Evolutionary conservation across 768 basidiomycete genomes (phyloP).

Genomic region (Steccherinum ochraceum): DNA sequence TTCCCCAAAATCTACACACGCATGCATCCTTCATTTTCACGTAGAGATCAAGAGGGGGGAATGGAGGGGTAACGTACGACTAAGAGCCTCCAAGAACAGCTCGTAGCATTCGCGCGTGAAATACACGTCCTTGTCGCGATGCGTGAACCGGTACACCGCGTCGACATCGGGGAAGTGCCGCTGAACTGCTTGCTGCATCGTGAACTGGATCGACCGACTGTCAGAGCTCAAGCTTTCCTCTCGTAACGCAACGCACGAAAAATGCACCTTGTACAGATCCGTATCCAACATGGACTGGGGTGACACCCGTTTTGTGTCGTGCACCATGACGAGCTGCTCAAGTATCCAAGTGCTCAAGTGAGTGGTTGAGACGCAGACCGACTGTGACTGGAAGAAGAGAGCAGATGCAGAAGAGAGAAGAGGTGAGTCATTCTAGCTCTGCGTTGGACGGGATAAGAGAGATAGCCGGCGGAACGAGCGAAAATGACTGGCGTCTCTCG

Average conservation of each 20-base stretch:
- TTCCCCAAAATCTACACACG: slow-evolving; percentile 57
- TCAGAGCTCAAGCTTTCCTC: background rate
- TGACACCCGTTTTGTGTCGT: slow-evolving; percentile 5
- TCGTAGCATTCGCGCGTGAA: slow-evolving; percentile 68
- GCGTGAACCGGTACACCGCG: slow-evolving; percentile 77
- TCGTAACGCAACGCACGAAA: background rate
- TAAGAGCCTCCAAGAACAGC: slow-evolving; percentile 46
- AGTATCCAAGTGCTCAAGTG: background rate
- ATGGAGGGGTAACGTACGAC: slow-evolving; percentile 35
- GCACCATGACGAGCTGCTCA: background rate
- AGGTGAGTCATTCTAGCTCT: too few relatives aligned
- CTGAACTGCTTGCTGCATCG: slow-evolving; percentile 92
- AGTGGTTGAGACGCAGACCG: background rate
- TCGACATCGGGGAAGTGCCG: slow-evolving; percentile 65
- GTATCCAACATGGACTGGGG: slow-evolving; percentile 77
- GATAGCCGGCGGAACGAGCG: too few relatives aligned
- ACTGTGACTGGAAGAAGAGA: background rate
- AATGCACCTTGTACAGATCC: slow-evolving; percentile 82
- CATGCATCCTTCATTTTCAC: background rate
- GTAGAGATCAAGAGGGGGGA: background rate
- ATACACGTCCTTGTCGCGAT: slow-evolving; percentile 56
- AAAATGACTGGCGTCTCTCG: too few relatives aligned
- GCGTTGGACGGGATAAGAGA: too few relatives aligned
- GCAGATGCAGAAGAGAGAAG: too few relatives aligned
- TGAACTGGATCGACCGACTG: slow-evolving; percentile 37